Evolutionary conservation across 257 asterid genomes (phyloP).

Genomic region (Jaltomata sinuosa): DNA sequence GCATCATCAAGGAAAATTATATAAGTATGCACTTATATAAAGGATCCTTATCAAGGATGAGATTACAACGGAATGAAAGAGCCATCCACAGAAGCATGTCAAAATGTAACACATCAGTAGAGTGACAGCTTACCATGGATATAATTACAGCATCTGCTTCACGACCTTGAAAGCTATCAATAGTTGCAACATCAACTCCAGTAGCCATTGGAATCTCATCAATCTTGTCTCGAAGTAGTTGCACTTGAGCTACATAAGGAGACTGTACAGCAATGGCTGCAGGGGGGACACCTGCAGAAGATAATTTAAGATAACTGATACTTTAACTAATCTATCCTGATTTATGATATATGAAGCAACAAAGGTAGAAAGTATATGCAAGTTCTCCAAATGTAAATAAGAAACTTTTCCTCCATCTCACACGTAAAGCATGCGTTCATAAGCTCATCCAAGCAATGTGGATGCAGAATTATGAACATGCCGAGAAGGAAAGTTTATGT

Average conservation of each 20-base stretch:
- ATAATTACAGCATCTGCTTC: conserved; percentile 95
- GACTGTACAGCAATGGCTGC: conserved; percentile 82
- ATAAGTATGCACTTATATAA: not conserved
- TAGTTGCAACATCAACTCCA: conserved; percentile 83
- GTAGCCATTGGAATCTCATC: conserved; percentile 62
- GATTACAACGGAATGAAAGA: not conserved
- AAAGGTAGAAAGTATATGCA: not conserved
- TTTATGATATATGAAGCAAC: not conserved
- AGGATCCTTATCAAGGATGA: not conserved
- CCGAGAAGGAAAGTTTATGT: not conserved
- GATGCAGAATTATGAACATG: not conserved
- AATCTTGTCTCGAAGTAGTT: conserved; percentile 76
- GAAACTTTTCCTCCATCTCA: not conserved
- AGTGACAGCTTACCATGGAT: conserved; percentile 61
- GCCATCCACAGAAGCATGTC: not conserved
- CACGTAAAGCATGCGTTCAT: not conserved
- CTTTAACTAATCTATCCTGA: not conserved
- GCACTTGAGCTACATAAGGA: conserved; percentile 98
- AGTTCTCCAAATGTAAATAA: not conserved
- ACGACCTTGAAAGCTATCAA: conserved; percentile 98
- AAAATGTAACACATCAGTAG: not conserved
- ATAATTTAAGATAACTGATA: not conserved
- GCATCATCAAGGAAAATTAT: not conserved
- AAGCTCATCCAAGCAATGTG: not conserved
- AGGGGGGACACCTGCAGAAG: conserved; percentile 69